Percentiles rank a stretch among this genome's conserved stretches.
phyloP scores from a whole-genome alignment of 805 yeast genomes.

The Gaillardinia entomophila region DNA sequence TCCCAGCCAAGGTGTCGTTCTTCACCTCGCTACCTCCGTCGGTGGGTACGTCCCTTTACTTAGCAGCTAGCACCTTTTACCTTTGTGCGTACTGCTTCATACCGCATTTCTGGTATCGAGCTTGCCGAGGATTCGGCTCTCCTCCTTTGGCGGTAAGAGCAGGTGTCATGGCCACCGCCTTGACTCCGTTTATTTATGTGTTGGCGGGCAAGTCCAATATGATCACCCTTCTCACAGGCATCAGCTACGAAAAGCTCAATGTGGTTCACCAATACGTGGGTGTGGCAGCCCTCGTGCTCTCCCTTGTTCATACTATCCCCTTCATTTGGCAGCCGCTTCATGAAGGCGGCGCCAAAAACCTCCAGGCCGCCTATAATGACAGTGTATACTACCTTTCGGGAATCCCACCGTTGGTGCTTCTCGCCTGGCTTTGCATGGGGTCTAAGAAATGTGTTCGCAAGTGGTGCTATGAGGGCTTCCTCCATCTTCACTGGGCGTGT shows the following conservation, averaged over 20 bases:
- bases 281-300: conserved; percentile 34
- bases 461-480: conserved; percentile 40
- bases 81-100: conserved; percentile 31
- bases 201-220: conserved; percentile 50
- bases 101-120: conserved; percentile 48
- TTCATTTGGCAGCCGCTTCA: conserved; percentile 36
- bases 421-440: conserved; percentile 37
- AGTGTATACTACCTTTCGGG: conserved; percentile 33
- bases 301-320: conserved; percentile 47
- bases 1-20: conserved; percentile 17
- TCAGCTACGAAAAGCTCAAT: conserved; percentile 51
- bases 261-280: conserved; percentile 46
- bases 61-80: conserved; percentile 27
- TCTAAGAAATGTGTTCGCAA: conserved; percentile 38
- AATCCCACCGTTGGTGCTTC: conserved; percentile 41
- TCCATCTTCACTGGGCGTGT: conserved; percentile 48
- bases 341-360: conserved; percentile 43
- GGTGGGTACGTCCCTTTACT: conserved; percentile 33
- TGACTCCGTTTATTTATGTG: conserved; percentile 45
- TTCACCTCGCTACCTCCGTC: conserved; percentile 27
- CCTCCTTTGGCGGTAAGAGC: conserved; percentile 55
- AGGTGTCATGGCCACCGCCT: conserved; percentile 45
- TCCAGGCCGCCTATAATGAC: conserved; percentile 9
- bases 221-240: conserved; percentile 44
- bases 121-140: conserved; percentile 49